These are phyloP conservation scores for Pharus latifolius DNA, from an alignment of 176 grass and related monocot species.

Conservation along the genomic window DNA sequence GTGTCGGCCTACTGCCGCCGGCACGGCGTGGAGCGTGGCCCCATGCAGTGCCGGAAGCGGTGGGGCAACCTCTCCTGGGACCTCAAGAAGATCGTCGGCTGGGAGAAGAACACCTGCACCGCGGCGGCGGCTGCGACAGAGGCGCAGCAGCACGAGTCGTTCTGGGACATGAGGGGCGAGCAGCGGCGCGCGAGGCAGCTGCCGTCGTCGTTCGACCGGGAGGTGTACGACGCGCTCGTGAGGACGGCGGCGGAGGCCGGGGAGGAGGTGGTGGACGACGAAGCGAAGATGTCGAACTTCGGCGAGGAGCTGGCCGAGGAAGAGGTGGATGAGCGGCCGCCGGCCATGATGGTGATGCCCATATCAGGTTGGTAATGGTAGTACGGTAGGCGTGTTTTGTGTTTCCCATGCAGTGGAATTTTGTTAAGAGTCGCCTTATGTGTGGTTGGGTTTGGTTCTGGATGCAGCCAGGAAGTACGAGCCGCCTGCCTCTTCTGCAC, in stretches of 20 bases:
- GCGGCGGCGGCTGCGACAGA: not conserved
- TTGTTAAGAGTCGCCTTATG: not conserved
- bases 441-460: not conserved
- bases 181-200: conserved; percentile 34
- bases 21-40: conserved; percentile 38
- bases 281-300: not conserved
- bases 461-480: conserved; percentile 38
- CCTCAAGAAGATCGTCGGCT: conserved; percentile 51
- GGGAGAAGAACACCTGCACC: conserved; percentile 9
- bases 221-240: conserved; percentile 39
- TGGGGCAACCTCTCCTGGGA: conserved; percentile 59
- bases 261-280: not conserved
- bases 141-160: conserved; percentile 12
- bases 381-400: not conserved
- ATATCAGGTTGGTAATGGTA: conserved; percentile 32
- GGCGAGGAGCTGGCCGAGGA: conserved; percentile 24
- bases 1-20: conserved; percentile 60
- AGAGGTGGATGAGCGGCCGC: not conserved
- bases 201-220: conserved; percentile 40
- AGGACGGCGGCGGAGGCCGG: not conserved
- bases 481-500: conserved; percentile 33
- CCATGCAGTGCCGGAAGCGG: conserved; percentile 54
- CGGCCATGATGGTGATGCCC: conserved; percentile 42
- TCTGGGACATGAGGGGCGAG: conserved; percentile 59
- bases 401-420: not conserved